These are phyloP conservation scores for Sideroxylon spinosum DNA, from an alignment of 179 eudicot genomes.

Conservation along the genomic window DNA sequence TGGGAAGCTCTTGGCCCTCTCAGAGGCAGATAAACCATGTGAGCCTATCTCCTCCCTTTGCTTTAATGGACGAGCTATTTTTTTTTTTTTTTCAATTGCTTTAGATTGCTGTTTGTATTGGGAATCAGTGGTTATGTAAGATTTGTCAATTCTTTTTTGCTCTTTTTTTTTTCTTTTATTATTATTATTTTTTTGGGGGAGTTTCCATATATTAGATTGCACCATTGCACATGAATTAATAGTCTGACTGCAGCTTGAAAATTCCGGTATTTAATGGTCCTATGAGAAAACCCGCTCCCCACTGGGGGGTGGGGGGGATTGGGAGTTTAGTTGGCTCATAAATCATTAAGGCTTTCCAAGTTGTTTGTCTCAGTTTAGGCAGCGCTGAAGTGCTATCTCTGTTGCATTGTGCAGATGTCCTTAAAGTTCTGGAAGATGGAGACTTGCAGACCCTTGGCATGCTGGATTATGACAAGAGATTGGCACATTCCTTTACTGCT, in stretches of 20 bases:
- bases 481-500: slow-evolving; percentile 82
- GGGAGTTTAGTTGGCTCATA: not conserved
- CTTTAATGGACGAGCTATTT: not conserved
- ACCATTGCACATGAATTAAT: not conserved
- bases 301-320: not conserved
- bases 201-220: not conserved
- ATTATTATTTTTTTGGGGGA: not conserved
- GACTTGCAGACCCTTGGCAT: slow-evolving; percentile 90
- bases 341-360: not conserved
- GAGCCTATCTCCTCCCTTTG: slow-evolving; percentile 20
- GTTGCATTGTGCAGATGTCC: slow-evolving; percentile 46
- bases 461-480: slow-evolving; percentile 88
- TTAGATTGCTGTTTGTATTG: not conserved
- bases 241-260: not conserved
- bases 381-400: slow-evolving; percentile 10
- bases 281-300: not conserved
- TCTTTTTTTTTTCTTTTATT: not conserved
- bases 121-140: not conserved
- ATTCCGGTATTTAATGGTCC: not conserved
- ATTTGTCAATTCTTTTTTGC: not conserved
- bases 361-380: slow-evolving; percentile 4
- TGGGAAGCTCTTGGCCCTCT: slow-evolving; percentile 82
- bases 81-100: not conserved
- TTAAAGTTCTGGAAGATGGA: slow-evolving; percentile 89
- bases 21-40: slow-evolving; percentile 95